Base-by-base conservation (phyloP, 345 rosid genomes). In the Pelargonium nanum region DNA sequence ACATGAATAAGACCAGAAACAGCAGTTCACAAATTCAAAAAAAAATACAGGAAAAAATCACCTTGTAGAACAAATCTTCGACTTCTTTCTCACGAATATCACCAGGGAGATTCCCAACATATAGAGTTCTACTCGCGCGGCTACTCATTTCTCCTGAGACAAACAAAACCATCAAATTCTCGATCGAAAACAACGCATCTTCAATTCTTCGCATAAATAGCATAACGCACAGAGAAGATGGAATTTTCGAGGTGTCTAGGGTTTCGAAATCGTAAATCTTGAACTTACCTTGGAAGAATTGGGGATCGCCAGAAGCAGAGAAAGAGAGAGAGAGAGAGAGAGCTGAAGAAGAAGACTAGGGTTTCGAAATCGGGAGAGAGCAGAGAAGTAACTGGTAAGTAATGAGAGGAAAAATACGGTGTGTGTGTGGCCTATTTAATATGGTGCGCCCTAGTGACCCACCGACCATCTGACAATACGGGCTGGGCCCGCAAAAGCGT, bases 71-170 rank as follows among this genome's bases (percentile, higher is more conserved):
- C 65, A 93, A 76, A 79, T 93, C 97, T 67, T 90, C 95, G 12
- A 93, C 88, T 71, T 90, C 99, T 64, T 87, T 71, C 81, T 80
- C 71, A 48, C 97, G 88, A 63, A 83, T 80, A 62, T 93, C 99
- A 2, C 96, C 97, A 1, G 97, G 97, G 16, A 93, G 85, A 68
- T 93, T 93, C n/a, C 99, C 97, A 1, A 88, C 99, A 59, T 90
- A 93, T 55, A 93, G 72, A 44, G 97, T 89, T 26, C 97, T 71
- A 75, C 83, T 87, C 64, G 92, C 86, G 9, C 95, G 90, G 77
- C 87, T 77, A 65, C 89, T 77, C 96, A 87, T 89, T 68, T 76
- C 66, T 55, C 64, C 76, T 78, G 45, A 4, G 13, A 34, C 45
- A 34, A 34, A 34, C 45, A 34, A 34, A 34, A 9, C 45, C 45